Base-by-base conservation (phyloP, 768 basidiomycete species). In the Naganishia antarctica region DNA sequence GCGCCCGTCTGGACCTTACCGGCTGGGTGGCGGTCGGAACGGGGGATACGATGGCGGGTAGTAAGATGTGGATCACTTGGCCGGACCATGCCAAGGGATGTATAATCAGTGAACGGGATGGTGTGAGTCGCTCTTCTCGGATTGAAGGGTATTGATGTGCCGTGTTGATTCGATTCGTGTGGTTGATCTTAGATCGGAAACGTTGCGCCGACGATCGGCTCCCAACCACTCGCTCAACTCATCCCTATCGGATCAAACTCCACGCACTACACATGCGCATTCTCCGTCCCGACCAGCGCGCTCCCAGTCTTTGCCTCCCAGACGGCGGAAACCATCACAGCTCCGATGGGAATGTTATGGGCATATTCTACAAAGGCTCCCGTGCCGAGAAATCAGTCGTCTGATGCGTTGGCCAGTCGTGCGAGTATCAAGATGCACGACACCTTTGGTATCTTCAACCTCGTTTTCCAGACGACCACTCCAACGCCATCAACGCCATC, bases 1-100 rank as follows among this genome's bases (percentile, higher is more conserved):
- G 18, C 23, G n/a, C 53, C 9, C 53, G 53, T 21, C 1, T 25
- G 37, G 37, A 40, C 9, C 21, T 26, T 18, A n/a, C 13, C 2
- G 59, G 59, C 2, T 64, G 63, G 63, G 6, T 59, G 9, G 63
- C 43, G 2, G 51, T 64, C 4, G 63, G 63, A 8, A 45, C 51
- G 13, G 63, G 63, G 12, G 5, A 32, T 11, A n/a, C 25, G n/a
- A 64, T 64, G 63, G 23, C 16, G 16, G 63, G 63, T 5, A 23
- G 47, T 4, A 57, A 50, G 53, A 64, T 64, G 44, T 64, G 40
- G 43, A 16, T 64, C 18, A 15, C 13, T 2, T 64, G 51, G 50
- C 6, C 37, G 6, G 32, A 21, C 29, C 37, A 6, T 1, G 29
- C 4, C 25, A 53, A 53, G 21, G 23, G 12, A 2, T 32, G 28